phyloP scores from a whole-genome alignment of 2,329 filamentous ascomycete species.

The Aspergillus fructus region DNA sequence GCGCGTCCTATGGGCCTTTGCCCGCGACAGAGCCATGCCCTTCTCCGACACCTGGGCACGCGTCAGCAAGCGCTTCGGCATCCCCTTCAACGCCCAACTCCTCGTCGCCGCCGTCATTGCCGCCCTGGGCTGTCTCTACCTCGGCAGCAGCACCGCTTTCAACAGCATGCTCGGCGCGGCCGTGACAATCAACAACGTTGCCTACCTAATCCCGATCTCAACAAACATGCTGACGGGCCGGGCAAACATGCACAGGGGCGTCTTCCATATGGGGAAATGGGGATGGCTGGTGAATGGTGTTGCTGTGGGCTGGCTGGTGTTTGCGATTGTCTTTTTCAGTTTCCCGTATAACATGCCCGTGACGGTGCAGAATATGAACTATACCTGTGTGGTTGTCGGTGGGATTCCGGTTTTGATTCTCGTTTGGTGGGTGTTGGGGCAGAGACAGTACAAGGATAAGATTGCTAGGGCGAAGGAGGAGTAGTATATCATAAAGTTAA shows the following conservation, averaged over 20 bases:
- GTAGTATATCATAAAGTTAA: too few relatives aligned
- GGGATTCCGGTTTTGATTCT: conserved; percentile 2
- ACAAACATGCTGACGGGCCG: conserved; percentile 7
- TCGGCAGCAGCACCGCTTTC: conserved; percentile 9
- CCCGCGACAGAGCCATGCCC: conserved; percentile 10
- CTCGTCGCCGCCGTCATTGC: background rate
- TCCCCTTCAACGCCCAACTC: conserved; percentile 10
- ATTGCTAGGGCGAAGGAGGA: conserved; percentile 6
- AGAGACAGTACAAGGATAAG: conserved; percentile 1
- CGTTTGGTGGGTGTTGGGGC: conserved; percentile 2
- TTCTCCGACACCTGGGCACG: conserved; percentile 3
- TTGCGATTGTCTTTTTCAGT: conserved; percentile 11
- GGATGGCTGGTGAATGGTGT: conserved; percentile 5
- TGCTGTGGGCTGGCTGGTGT: conserved; percentile 2
- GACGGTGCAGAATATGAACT: conserved; percentile 10
- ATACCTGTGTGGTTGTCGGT: conserved; percentile 8
- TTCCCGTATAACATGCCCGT: conserved; percentile 12
- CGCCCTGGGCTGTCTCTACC: conserved; percentile 8
- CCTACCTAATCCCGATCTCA: conserved; percentile 2
- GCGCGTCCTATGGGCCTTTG: conserved; percentile 12
- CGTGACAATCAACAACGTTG: conserved; percentile 9
- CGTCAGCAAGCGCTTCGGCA: conserved; percentile 1
- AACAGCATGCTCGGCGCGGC: conserved; percentile 12
- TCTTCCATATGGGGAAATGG: conserved; percentile 6
- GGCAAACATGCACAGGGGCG: conserved; percentile 5